These are phyloP conservation scores for Trichothecium sympodiale DNA, from an alignment of 2,329 filamentous ascomycete genomes.

Conservation along the genomic window DNA sequence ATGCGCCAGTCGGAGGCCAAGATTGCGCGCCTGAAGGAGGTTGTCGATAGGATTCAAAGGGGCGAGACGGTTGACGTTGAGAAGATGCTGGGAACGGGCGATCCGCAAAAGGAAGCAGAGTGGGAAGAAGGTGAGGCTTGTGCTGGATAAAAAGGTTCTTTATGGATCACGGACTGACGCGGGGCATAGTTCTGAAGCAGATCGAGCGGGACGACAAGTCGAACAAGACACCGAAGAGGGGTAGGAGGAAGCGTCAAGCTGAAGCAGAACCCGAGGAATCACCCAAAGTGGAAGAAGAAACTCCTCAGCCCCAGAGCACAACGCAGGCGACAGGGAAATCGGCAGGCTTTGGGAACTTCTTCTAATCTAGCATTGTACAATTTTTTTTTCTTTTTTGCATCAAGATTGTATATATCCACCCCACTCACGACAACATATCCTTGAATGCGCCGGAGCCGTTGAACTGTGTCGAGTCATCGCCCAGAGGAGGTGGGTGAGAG, in stretches of 20 bases:
- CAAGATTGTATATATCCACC: constrained; percentile 8
- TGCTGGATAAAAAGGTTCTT: neutral
- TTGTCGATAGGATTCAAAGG: constrained; percentile 56
- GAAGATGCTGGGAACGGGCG: constrained; percentile 66
- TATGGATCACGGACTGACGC: neutral
- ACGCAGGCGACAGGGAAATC: constrained; percentile 8
- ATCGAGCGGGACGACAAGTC: constrained; percentile 52
- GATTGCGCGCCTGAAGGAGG: constrained; percentile 65
- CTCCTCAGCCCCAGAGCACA: constrained; percentile 11
- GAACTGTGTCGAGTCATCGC: neutral
- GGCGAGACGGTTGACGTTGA: constrained; percentile 81
- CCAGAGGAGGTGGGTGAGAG: neutral
- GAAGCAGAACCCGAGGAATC: constrained; percentile 14
- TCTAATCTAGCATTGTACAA: constrained; percentile 22
- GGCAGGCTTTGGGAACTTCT: constrained; percentile 35
- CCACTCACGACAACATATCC: constrained; percentile 45
- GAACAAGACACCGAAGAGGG: constrained; percentile 33
- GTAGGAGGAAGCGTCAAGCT: constrained; percentile 20
- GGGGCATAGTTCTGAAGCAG: constrained; percentile 45
- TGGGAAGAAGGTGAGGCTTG: constrained; percentile 71
- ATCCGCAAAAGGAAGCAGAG: constrained; percentile 62
- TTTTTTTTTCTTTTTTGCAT: too few relatives aligned
- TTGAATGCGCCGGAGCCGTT: constrained; percentile 32
- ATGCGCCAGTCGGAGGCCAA: constrained; percentile 68
- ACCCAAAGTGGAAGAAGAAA: constrained; percentile 8